These are phyloP conservation scores for Candida sithepensis DNA, from an alignment of 805 yeast genomes.

Conservation along the genomic window DNA sequence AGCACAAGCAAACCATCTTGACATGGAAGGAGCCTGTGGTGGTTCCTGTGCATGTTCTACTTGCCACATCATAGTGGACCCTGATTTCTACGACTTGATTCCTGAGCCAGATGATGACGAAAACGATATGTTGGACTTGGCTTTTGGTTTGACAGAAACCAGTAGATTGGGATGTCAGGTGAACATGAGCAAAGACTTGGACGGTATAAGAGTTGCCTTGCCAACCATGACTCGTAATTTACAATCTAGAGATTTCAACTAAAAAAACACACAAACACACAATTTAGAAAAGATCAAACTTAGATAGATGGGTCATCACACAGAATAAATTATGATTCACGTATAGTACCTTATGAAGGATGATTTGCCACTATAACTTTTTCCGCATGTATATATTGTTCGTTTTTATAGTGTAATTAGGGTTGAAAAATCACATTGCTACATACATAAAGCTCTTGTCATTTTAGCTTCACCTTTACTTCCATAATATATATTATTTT, in stretches of 20 bases:
- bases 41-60: constrained; percentile 99
- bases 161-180: constrained; percentile 95
- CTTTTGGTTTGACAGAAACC: constrained; percentile 95
- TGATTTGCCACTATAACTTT: too few species aligned
- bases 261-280: constrained; percentile 4
- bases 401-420: not conserved
- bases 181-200: constrained; percentile 81
- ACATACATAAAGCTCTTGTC: too few species aligned
- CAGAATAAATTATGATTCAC: too few species aligned
- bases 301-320: too few species aligned
- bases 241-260: constrained; percentile 74
- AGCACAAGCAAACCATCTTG: constrained; percentile 89
- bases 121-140: constrained; percentile 96
- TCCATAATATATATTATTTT: too few species aligned
- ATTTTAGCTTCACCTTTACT: not conserved
- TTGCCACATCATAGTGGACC: constrained; percentile 95
- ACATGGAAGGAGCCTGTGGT: constrained; percentile 98
- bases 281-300: too few species aligned
- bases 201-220: constrained; percentile 90
- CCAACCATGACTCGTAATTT: constrained; percentile 97
- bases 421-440: too few species aligned
- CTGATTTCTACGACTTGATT: constrained; percentile 83
- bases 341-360: too few species aligned
- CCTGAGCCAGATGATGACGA: constrained; percentile 98
- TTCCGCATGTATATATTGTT: not conserved